phyloP scores from a whole-genome alignment of 495 filamentous ascomycete species.

The Penicillium paxilli region DNA sequence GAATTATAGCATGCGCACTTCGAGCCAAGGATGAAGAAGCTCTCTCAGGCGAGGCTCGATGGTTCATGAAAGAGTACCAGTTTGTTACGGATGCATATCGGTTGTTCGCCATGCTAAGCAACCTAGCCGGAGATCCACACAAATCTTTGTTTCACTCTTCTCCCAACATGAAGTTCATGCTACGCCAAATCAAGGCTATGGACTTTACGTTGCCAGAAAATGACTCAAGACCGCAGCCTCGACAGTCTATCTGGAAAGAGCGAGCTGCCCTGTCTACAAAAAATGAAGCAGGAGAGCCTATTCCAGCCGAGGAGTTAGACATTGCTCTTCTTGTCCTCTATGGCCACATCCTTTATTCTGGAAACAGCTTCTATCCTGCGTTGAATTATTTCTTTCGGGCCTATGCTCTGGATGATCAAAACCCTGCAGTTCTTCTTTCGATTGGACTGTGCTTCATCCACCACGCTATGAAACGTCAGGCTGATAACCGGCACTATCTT shows the following conservation, averaged over 20 bases:
- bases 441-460: conserved; percentile 74
- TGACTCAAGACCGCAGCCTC: conserved; percentile 21
- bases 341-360: conserved; percentile 79
- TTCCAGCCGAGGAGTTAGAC: conserved; percentile 58
- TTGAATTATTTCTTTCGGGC: conserved; percentile 92
- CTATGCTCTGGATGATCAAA: conserved; percentile 72
- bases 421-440: conserved; percentile 72
- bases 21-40: conserved; percentile 77
- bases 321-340: conserved; percentile 81
- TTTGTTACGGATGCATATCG: conserved; percentile 83
- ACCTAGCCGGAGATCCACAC: conserved; percentile 54
- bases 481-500: conserved; percentile 84
- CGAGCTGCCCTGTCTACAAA: conserved; percentile 51
- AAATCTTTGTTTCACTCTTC: conserved; percentile 55
- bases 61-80: conserved; percentile 83
- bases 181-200: conserved; percentile 88
- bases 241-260: conserved; percentile 41
- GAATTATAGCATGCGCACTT: conserved; percentile 71
- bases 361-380: conserved; percentile 76
- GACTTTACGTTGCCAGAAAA: conserved; percentile 58
- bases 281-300: conserved; percentile 47
- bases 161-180: conserved; percentile 79
- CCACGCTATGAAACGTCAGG: conserved; percentile 81
- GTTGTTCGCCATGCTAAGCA: conserved; percentile 70
- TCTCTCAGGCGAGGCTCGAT: conserved; percentile 63